Evolutionary conservation across 441 rosid genomes (phyloP).

Genomic region (Gossypium aridum): DNA sequence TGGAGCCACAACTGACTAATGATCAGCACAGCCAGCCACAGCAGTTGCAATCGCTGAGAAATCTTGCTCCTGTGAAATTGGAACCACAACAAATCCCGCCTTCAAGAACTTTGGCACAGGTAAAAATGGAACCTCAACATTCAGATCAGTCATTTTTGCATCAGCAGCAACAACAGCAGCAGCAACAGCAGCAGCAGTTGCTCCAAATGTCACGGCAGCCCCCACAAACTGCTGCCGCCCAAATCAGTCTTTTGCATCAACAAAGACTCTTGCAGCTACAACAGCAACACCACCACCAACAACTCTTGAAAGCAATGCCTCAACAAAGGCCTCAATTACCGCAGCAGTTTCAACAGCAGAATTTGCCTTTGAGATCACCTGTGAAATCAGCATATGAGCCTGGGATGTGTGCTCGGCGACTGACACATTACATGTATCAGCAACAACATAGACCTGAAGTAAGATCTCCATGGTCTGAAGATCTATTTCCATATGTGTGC

Average conservation of each 20-base stretch:
- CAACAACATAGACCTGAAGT: slow-evolving; percentile 98
- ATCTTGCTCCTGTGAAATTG: slow-evolving; percentile 55
- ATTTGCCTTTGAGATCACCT: slow-evolving; percentile 63
- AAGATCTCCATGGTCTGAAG: slow-evolving; percentile 19
- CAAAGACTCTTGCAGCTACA: slow-evolving; percentile 69
- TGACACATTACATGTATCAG: slow-evolving; percentile 84
- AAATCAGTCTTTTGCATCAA: slow-evolving; percentile 58
- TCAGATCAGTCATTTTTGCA: slow-evolving; percentile 69
- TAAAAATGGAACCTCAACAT: slow-evolving; percentile 81
- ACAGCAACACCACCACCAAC: slow-evolving; percentile 67
- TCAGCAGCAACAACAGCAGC: slow-evolving; percentile 40
- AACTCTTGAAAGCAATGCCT: slow-evolving; percentile 73
- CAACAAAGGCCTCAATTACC: slow-evolving; percentile 74
- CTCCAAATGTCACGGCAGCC: slow-evolving; percentile 81
- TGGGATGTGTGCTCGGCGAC: slow-evolving; percentile 89
- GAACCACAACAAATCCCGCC: slow-evolving; percentile 66
- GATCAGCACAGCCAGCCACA: slow-evolving; percentile 57
- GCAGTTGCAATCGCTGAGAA: slow-evolving; percentile 55
- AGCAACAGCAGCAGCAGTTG: slow-evolving; percentile 52
- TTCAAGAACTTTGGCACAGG: slow-evolving; percentile 57
- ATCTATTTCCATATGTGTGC: neutral
- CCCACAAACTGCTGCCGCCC: slow-evolving; percentile 63
- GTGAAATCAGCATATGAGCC: slow-evolving; percentile 75
- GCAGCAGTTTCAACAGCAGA: slow-evolving; percentile 84
- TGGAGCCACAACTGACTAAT: slow-evolving; percentile 67